Conservation (phyloP, 768 basidiomycete genomes). For the Asterophora parasitica region DNA sequence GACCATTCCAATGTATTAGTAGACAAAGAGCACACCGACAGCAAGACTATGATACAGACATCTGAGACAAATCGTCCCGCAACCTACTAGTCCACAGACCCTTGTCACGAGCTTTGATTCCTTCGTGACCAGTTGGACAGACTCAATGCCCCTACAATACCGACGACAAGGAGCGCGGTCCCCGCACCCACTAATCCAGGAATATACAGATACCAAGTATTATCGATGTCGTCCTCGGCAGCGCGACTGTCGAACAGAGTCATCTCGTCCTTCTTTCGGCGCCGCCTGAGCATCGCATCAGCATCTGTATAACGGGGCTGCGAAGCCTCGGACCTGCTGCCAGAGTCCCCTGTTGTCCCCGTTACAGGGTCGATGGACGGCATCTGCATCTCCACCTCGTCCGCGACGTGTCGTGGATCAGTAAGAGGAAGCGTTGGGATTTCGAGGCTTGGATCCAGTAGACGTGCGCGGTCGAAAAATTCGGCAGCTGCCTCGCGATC, state of each 20-base stretch:
- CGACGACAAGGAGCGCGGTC: slow-evolving; percentile 76
- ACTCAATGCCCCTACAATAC: slow-evolving; percentile 73
- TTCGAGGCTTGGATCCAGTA: slow-evolving; percentile 57
- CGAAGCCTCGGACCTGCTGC: slow-evolving; percentile 33
- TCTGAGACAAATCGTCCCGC: not conserved
- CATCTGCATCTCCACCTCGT: slow-evolving; percentile 72
- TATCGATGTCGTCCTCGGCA: slow-evolving; percentile 56
- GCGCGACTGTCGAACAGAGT: slow-evolving; percentile 37
- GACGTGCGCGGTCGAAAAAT: slow-evolving; percentile 68
- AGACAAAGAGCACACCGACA: not conserved
- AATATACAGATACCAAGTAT: slow-evolving; percentile 75
- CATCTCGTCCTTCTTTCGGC: slow-evolving; percentile 56
- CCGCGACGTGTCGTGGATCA: slow-evolving; percentile 22
- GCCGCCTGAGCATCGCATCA: slow-evolving; percentile 37
- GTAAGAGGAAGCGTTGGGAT: slow-evolving; percentile 60
- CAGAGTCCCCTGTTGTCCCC: slow-evolving; percentile 28
- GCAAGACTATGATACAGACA: slow-evolving; percentile 12
- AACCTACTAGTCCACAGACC: not conserved
- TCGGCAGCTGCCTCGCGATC: slow-evolving; percentile 67
- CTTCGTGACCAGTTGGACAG: slow-evolving; percentile 67
- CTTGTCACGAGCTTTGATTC: slow-evolving; percentile 37
- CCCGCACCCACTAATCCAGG: slow-evolving; percentile 80
- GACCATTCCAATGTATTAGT: no score
- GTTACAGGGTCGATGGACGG: slow-evolving; percentile 56
- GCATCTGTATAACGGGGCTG: slow-evolving; percentile 29